Percentiles rank a stretch among this genome's conserved stretches.
phyloP scores from a whole-genome alignment of 2,329 filamentous ascomycete genomes.

The Pyricularia grisea region DNA sequence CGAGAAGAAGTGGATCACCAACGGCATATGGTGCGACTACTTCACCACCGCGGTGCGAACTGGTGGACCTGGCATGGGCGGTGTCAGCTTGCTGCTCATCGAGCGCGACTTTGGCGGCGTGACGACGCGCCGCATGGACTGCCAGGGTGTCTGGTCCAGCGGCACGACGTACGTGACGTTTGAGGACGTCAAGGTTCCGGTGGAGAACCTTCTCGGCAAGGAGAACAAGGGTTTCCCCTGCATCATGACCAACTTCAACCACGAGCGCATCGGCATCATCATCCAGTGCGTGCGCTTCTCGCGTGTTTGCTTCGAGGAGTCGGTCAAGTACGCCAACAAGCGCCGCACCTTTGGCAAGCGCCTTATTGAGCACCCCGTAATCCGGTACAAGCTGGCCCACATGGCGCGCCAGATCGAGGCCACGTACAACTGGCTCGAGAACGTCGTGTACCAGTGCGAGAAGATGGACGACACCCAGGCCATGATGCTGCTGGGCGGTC shows the following conservation, averaged over 20 bases:
- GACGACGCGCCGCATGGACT: slow-evolving; percentile 92
- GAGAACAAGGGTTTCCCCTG: slow-evolving; percentile 96
- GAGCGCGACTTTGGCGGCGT: slow-evolving; percentile 80
- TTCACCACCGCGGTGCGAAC: slow-evolving; percentile 96
- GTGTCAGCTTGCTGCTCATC: slow-evolving; percentile 82
- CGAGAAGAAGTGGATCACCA: slow-evolving; percentile 99
- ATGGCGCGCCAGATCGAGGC: slow-evolving; percentile 98
- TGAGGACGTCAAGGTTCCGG: slow-evolving; percentile 97
- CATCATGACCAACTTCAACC: slow-evolving; percentile 99
- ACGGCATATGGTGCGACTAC: slow-evolving; percentile 94
- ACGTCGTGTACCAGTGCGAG: slow-evolving; percentile 84
- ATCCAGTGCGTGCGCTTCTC: slow-evolving; percentile 95
- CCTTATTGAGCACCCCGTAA: slow-evolving; percentile 93
- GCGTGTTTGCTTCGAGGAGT: slow-evolving; percentile 94
- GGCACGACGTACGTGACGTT: slow-evolving; percentile 98
- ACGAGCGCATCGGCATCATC: slow-evolving; percentile 97
- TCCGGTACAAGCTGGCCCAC: slow-evolving; percentile 93
- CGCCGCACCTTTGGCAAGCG: slow-evolving; percentile 93
- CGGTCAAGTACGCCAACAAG: slow-evolving; percentile 95
- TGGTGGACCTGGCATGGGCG: slow-evolving; percentile 82
- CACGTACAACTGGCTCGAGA: slow-evolving; percentile 95
- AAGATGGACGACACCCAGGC: slow-evolving; percentile 91
- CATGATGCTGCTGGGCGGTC: slow-evolving; percentile 89
- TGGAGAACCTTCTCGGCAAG: slow-evolving; percentile 98
- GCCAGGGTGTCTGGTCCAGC: slow-evolving; percentile 91